These are phyloP conservation scores for Gaultheria prostrata DNA, from an alignment of 148 eudicot genomes.

Conservation along the genomic window DNA sequence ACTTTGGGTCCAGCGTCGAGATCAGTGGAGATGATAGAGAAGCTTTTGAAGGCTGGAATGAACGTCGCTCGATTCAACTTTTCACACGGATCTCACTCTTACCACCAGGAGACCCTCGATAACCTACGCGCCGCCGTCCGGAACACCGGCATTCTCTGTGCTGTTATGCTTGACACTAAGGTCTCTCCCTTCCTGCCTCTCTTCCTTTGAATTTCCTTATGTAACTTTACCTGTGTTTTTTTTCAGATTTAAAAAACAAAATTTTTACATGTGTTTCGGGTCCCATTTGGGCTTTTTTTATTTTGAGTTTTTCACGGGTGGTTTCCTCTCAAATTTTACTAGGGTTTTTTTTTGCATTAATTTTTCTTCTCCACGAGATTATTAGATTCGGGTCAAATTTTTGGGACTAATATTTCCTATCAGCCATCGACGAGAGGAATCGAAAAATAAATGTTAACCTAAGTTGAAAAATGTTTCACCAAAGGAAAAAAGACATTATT, in stretches of 20 bases:
- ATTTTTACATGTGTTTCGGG: not conserved
- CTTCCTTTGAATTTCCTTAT: not conserved
- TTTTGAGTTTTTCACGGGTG: too few species aligned
- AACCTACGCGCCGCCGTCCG: conserved; percentile 11
- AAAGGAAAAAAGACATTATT: too few species aligned
- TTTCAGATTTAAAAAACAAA: too few species aligned
- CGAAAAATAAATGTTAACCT: too few species aligned
- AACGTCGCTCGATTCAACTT: conserved; percentile 24
- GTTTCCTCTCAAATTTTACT: too few species aligned
- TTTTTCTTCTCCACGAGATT: too few species aligned
- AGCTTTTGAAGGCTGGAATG: conserved; percentile 19
- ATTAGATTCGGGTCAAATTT: too few species aligned
- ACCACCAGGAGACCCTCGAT: conserved; percentile 23
- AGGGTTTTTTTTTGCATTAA: too few species aligned
- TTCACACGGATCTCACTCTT: conserved; percentile 19
- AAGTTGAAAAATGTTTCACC: too few species aligned
- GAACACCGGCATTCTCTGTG: conserved; percentile 15
- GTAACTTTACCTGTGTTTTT: not conserved
- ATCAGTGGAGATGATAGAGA: conserved; percentile 27
- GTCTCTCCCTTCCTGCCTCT: not conserved
- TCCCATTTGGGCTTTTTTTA: too few species aligned
- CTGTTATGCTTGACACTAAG: conserved; percentile 25
- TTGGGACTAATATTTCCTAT: too few species aligned
- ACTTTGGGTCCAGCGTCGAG: conserved; percentile 23
- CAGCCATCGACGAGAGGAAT: too few species aligned